Evolutionary conservation across 495 filamentous ascomycete genomes (phyloP).

Genomic region (Jackrogersella multiformis): DNA sequence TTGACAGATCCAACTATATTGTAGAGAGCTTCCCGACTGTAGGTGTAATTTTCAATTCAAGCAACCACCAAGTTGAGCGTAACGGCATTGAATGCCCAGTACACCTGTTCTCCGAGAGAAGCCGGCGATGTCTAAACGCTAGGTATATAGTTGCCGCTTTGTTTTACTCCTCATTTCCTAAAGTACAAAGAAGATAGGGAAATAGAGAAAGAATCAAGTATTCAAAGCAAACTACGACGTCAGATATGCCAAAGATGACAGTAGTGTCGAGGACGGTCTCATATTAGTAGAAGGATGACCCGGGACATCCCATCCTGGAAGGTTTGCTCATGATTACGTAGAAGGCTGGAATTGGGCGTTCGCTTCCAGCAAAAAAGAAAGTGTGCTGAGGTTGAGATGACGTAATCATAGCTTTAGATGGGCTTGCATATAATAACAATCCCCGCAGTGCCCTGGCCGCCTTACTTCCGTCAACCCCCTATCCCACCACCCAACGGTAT

Average conservation of each 20-base stretch:
- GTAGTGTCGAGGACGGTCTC: neutral
- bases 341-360: constrained; percentile 1
- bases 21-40: constrained; percentile 3
- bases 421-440: neutral
- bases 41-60: constrained; percentile 27
- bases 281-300: constrained; percentile 1
- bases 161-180: neutral
- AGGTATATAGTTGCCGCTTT: constrained; percentile 5
- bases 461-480: no score
- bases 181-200: constrained; percentile 12
- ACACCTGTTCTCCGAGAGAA: neutral
- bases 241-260: constrained; percentile 17
- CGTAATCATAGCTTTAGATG: constrained; percentile 31
- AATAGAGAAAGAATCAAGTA: constrained; percentile 16
- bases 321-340: constrained; percentile 26
- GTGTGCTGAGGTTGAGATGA: constrained; percentile 26
- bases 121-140: neutral
- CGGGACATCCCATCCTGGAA: constrained; percentile 13
- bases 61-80: constrained; percentile 12
- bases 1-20: constrained; percentile 23
- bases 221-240: constrained; percentile 10
- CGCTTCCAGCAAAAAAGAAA: neutral
- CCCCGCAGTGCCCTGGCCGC: no score
- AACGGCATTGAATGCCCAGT: neutral
- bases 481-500: no score